A percentile compares a stretch with the other conserved stretches of the same genome.
These are phyloP conservation scores for Fusarium armeniacum DNA, from an alignment of 2,329 filamentous ascomycete species.

Conservation along the genomic window DNA sequence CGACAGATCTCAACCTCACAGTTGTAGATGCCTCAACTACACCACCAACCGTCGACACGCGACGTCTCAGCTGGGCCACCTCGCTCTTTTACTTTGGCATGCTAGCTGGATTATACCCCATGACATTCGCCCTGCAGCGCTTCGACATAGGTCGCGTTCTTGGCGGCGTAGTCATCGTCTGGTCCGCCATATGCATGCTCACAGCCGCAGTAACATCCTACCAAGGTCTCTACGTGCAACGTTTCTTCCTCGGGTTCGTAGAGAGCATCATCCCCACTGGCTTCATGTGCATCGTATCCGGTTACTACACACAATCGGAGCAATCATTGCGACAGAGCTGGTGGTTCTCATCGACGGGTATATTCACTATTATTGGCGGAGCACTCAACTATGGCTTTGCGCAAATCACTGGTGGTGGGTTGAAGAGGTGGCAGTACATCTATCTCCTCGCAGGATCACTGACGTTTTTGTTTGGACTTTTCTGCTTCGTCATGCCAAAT, in stretches of 20 bases:
- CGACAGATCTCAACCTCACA: conserved; percentile 72
- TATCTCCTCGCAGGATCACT: conserved; percentile 75
- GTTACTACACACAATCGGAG: conserved; percentile 75
- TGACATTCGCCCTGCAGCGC: conserved; percentile 78
- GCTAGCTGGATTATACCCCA: conserved; percentile 79
- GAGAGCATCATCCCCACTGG: conserved; percentile 75
- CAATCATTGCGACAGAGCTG: conserved; percentile 74
- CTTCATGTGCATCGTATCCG: conserved; percentile 74
- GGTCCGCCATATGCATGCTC: conserved; percentile 76
- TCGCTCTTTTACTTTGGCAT: conserved; percentile 86
- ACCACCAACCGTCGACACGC: conserved; percentile 73
- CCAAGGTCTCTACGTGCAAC: conserved; percentile 74
- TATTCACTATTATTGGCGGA: conserved; percentile 74
- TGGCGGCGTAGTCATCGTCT: conserved; percentile 73
- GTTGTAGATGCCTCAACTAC: conserved; percentile 60
- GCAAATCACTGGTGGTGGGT: conserved; percentile 67
- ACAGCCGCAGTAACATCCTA: conserved; percentile 76
- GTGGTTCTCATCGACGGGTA: conserved; percentile 74
- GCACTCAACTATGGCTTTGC: conserved; percentile 77
- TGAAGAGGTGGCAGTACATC: conserved; percentile 78
- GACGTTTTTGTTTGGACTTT: conserved; percentile 74
- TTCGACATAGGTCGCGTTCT: conserved; percentile 76
- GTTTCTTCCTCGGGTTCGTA: conserved; percentile 74
- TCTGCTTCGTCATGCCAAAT: conserved; percentile 75
- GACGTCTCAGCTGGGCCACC: conserved; percentile 80